phyloP scores from a whole-genome alignment of 2,329 filamentous ascomycete species.

The Hypomyces rosellus region DNA sequence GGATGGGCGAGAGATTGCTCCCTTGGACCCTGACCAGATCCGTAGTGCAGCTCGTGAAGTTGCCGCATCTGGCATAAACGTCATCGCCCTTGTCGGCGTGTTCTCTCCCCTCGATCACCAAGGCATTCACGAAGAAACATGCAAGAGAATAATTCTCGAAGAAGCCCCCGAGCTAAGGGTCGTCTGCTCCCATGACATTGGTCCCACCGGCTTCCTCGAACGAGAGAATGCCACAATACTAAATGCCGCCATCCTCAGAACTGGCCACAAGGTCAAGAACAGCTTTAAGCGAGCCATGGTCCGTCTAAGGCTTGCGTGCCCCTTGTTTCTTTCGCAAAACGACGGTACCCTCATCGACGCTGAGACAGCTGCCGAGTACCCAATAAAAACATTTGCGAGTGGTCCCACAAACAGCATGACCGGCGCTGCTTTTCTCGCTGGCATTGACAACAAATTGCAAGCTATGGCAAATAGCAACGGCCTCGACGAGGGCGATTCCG shows the following conservation, averaged over 20 bases:
- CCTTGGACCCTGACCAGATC: constrained; percentile 33
- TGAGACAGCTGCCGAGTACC: constrained; percentile 39
- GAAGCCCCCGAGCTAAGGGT: constrained; percentile 29
- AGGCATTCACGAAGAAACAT: constrained; percentile 34
- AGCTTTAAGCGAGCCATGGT: constrained; percentile 42
- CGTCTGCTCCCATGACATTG: constrained; percentile 39
- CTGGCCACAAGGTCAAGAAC: constrained; percentile 39
- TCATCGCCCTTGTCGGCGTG: constrained; percentile 37
- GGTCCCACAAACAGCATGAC: constrained; percentile 50
- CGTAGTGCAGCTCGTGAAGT: constrained; percentile 27
- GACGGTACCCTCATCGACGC: constrained; percentile 47
- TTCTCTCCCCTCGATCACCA: constrained; percentile 41
- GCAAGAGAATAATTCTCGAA: constrained; percentile 30
- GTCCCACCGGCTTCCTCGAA: constrained; percentile 37
- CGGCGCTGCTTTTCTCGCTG: constrained; percentile 48
- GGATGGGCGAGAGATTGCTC: constrained; percentile 39
- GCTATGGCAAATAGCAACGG: constrained; percentile 2
- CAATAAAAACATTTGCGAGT: constrained; percentile 48
- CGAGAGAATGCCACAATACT: constrained; percentile 50
- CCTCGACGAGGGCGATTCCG: background rate
- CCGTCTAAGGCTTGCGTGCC: constrained; percentile 34
- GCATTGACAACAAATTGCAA: constrained; percentile 29
- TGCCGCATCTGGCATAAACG: constrained; percentile 27
- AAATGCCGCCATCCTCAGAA: constrained; percentile 45
- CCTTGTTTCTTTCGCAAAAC: constrained; percentile 46